Base-by-base conservation (phyloP, 2,329 filamentous ascomycete species). In the Capronia americana region DNA sequence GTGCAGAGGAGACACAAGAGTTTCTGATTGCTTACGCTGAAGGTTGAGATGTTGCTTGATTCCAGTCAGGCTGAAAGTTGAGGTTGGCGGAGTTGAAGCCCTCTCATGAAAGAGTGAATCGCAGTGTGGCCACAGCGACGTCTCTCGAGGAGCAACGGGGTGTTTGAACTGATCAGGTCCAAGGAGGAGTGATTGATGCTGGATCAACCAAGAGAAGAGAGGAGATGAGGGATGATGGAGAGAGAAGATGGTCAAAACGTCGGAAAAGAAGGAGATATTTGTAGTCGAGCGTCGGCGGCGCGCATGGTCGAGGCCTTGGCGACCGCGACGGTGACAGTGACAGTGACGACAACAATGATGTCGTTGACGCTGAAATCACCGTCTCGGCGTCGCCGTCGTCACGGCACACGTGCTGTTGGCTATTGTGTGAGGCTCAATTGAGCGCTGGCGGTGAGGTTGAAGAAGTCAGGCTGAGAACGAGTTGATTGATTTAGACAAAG, bases 251-350 rank as follows among this genome's bases (percentile, higher is more conserved):
- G 14, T 17, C 7, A 48, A 38, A 51, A 17, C 38, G 28, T 44
- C 20, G 41, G 30, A 57, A 23, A 61, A 17, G 34, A 51, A 26
- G 32, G 20, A 57, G 30, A 53, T 51, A 61, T 61, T 61, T 61
- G 34, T 61, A 61, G 30, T 28, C 30, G 23, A 23, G 32, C 12
- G 28, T 17, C 12, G 55, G 6, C 30, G 55, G 12, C 30, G 46
- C 46, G 34, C 58, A 61, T 61, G 46, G 24, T 38, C 53, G 41
- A 12, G 17, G 26, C 28, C 28, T 38, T 48, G 57, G 46, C 46
- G 26, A 30, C 38, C 38, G 38, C 14, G 38, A n/a, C 38, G 17
- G 60, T 24, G 60, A 26, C 26, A 34, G 60, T 24, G 60, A 26
- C 26, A 34, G n/a, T 46, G 30, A 34, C 24, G 6, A 28, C 20